Evolutionary conservation across 2,329 filamentous ascomycete genomes (phyloP).

Genomic region (Calonectria hongkongensis): DNA sequence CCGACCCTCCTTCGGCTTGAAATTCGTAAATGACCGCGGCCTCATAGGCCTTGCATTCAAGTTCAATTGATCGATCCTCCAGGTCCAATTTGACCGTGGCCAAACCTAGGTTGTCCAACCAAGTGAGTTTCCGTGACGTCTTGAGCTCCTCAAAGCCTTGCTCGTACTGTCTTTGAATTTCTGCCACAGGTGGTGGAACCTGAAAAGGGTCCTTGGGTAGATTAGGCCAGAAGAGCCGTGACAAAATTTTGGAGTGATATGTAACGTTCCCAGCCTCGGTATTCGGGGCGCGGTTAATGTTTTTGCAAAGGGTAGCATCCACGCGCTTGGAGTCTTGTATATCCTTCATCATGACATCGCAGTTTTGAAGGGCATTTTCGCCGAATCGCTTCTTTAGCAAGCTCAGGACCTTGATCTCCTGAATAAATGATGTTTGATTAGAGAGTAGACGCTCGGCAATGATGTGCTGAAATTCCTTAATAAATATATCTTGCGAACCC

Average conservation of each 20-base stretch:
- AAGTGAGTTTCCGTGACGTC: conserved; percentile 88
- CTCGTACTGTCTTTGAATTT: conserved; percentile 82
- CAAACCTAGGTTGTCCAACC: conserved; percentile 88
- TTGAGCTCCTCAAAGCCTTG: conserved; percentile 87
- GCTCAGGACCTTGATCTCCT: conserved; percentile 88
- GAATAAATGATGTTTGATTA: conserved; percentile 81
- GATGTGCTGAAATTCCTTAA: conserved; percentile 93
- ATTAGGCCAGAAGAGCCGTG: conserved; percentile 93
- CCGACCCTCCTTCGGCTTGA: conserved; percentile 67
- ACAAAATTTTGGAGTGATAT: conserved; percentile 90
- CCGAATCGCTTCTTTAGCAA: conserved; percentile 93
- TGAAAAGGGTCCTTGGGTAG: conserved; percentile 82
- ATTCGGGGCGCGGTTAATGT: conserved; percentile 47
- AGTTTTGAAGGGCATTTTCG: conserved; percentile 89
- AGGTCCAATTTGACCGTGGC: conserved; percentile 89
- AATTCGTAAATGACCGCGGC: conserved; percentile 93
- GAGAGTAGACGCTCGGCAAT: conserved; percentile 87
- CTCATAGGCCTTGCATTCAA: conserved; percentile 88
- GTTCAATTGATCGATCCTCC: conserved; percentile 83
- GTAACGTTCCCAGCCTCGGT: conserved; percentile 54
- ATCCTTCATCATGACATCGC: conserved; percentile 98
- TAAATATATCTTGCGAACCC: conserved; percentile 92
- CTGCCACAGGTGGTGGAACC: conserved; percentile 75
- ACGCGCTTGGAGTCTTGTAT: conserved; percentile 88
- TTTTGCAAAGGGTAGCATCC: conserved; percentile 78